Evolutionary conservation across 73 alveolate genomes (phyloP).

Genomic region (Stentor roeselii): DNA sequence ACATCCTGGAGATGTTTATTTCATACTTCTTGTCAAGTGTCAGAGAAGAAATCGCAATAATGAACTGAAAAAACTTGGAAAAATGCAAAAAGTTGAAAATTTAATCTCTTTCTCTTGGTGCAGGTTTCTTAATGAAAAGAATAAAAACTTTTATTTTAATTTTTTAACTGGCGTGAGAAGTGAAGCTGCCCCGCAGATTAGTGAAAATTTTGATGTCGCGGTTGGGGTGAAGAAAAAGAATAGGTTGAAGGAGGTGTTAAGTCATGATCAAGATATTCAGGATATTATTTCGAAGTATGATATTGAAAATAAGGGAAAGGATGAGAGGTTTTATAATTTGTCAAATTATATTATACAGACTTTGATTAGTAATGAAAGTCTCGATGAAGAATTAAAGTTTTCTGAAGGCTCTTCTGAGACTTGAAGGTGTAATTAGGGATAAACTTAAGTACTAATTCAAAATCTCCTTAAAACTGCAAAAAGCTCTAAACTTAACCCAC

Average conservation of each 20-base stretch:
- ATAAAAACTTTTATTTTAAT: not conserved
- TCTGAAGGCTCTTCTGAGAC: too few species aligned
- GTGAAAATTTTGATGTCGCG: not conserved
- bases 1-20: conserved; percentile 19
- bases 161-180: not conserved
- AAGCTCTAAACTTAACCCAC: too few species aligned
- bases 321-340: not conserved
- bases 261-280: not conserved
- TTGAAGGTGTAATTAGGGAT: too few species aligned
- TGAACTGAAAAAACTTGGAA: not conserved
- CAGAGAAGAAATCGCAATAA: not conserved
- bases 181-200: not conserved
- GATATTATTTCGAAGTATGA: not conserved
- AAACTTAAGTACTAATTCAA: too few species aligned
- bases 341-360: not conserved
- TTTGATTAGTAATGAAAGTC: not conserved
- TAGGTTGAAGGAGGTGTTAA: too few species aligned
- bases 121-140: not conserved
- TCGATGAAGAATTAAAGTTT: too few species aligned
- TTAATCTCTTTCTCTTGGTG: not conserved
- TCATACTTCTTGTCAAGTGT: not conserved
- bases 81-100: not conserved
- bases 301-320: not conserved
- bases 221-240: not conserved
- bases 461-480: too few species aligned